Evolutionary conservation across 2,329 filamentous ascomycete genomes (phyloP), one percentile per base, ranked within the genome.

Genomic region (Colletotrichum zoysiae): DNA sequence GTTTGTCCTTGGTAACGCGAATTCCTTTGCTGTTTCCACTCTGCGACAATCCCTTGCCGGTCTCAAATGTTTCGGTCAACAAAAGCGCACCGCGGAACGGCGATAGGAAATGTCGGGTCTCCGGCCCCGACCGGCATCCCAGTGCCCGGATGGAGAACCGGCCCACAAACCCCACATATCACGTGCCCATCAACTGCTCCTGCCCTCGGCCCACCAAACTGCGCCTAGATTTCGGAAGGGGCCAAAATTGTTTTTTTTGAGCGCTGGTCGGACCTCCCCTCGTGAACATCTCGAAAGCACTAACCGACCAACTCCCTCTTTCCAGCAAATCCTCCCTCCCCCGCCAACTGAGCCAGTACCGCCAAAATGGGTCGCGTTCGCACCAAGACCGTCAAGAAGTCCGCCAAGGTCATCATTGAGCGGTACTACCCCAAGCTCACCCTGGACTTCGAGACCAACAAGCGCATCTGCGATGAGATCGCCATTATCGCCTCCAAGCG

Each of bases 361-460:
- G 87, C 80, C 86, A 90, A 89, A 82, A 91, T 91, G 89, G 89
- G 89, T 90, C 88, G 89, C 85, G 89, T 91, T 84, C 88, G 89
- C 78, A 91, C 89, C 78, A 91, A 91, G 87, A 91, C 89, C 75
- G 88, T 90, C 79, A 90, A 90, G 88, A 90, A 90, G 87, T 90
- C 88, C 90, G 95, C 96, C 89, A 99, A 99, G 93, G 95, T 98
- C 91, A 95, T 98, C 89, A 98, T 99, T 87, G 95, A 98, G 93
- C 91, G 93, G 78, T 97, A 96, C 90, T 97, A 97, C 89, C 96
- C 96, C 84, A 95, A 94, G 88, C 90, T 99, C 85, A 98, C 95
- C 77, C 94, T 98, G 83, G 96, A 99, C 90, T 99, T 99, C 89
- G 96, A 99, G 92, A 97, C 94, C 91, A 98, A 98, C 93, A 98